Evolutionary conservation across 441 rosid genomes (phyloP).

Genomic region (Gossypium davidsonii): DNA sequence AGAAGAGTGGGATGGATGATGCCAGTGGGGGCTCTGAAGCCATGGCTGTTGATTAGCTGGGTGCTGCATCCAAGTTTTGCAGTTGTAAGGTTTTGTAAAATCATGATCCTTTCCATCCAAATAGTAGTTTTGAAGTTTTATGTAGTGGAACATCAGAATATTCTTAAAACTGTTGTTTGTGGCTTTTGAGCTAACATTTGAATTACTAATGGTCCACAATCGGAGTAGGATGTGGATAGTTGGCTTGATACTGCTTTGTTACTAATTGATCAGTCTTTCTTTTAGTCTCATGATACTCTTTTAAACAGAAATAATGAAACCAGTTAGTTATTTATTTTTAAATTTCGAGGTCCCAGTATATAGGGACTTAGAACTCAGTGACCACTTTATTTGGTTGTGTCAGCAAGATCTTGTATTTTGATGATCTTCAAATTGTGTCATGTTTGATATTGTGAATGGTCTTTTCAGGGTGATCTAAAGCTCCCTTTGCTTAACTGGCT

Average conservation of each 20-base stretch:
- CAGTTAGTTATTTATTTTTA: not conserved
- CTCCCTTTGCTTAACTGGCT: not conserved
- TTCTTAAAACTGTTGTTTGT: not conserved
- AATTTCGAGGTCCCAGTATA: too few relatives aligned
- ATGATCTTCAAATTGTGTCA: not conserved
- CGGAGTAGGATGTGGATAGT: not conserved
- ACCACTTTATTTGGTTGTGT: not conserved
- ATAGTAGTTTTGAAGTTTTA: not conserved
- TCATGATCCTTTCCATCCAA: not conserved
- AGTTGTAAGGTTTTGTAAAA: constrained; percentile 10
- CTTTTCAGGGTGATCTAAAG: not conserved
- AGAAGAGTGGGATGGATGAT: constrained; percentile 50
- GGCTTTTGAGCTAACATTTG: not conserved
- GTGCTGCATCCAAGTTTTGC: constrained; percentile 6
- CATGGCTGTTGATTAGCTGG: constrained; percentile 60
- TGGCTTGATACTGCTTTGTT: not conserved
- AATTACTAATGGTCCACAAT: not conserved
- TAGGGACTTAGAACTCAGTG: not conserved
- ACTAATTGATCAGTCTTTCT: not conserved
- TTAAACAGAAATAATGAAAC: not conserved
- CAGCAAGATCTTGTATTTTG: not conserved
- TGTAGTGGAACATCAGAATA: not conserved
- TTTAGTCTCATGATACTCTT: not conserved
- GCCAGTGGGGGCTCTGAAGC: constrained; percentile 46
- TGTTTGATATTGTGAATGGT: not conserved